Conservation (phyloP, 805 yeast genomes). For the Torulaspora microellipsoides region DNA sequence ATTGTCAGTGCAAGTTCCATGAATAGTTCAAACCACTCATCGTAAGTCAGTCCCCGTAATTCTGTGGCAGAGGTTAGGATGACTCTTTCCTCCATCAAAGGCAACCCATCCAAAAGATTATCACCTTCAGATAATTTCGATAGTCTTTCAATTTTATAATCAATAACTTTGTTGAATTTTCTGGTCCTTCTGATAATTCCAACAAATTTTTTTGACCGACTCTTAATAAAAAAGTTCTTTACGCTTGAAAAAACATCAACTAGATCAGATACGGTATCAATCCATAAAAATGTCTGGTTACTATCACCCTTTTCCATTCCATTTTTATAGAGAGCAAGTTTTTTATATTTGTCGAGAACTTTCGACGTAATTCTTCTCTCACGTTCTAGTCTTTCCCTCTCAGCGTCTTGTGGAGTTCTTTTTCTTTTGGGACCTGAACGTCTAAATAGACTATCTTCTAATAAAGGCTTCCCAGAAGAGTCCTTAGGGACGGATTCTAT, state of each 20-base stretch:
- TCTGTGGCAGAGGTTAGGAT: conserved; percentile 48
- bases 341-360: conserved; percentile 51
- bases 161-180: conserved; percentile 58
- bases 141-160: conserved; percentile 66
- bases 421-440: conserved; percentile 26
- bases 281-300: conserved; percentile 74
- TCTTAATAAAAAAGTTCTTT: conserved; percentile 72
- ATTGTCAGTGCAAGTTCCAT: conserved; percentile 71
- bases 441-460: conserved; percentile 31
- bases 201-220: conserved; percentile 62
- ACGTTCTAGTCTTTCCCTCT: conserved; percentile 46
- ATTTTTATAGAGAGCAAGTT: conserved; percentile 48
- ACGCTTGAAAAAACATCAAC: conserved; percentile 79
- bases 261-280: conserved; percentile 74
- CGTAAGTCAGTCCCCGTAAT: conserved; percentile 72
- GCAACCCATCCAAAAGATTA: conserved; percentile 35
- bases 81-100: conserved; percentile 39
- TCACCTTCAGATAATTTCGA: conserved; percentile 59
- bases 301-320: conserved; percentile 48
- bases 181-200: conserved; percentile 63
- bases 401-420: conserved; percentile 33
- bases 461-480: conserved; percentile 27
- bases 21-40: conserved; percentile 80
- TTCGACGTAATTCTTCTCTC: conserved; percentile 56
- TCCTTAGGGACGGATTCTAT: conserved; percentile 5